Percentiles rank a stretch among this genome's conserved stretches.
These are phyloP conservation scores for Penicillium subrubescens DNA, from an alignment of 495 filamentous ascomycete genomes.

Conservation along the genomic window DNA sequence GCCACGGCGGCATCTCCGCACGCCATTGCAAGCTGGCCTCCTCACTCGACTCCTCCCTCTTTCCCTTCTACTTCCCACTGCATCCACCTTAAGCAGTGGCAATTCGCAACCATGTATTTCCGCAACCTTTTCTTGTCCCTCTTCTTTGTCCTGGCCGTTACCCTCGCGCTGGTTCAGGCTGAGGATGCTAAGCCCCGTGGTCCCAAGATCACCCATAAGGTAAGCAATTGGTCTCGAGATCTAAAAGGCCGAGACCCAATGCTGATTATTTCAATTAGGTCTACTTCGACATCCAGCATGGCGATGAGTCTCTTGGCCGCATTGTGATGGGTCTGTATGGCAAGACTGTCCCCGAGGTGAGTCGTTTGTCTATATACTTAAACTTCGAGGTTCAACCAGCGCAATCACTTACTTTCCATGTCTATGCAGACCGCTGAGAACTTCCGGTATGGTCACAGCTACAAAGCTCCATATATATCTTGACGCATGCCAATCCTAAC, in stretches of 20 bases:
- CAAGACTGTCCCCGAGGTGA: constrained; percentile 91
- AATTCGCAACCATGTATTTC: constrained; percentile 51
- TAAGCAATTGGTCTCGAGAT: constrained; percentile 24
- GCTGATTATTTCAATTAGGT: constrained; percentile 51
- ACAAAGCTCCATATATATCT: background rate
- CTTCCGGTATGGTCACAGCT: constrained; percentile 65
- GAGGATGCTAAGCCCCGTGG: constrained; percentile 75
- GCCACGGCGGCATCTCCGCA: constrained; percentile 28
- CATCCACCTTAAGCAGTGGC: constrained; percentile 18
- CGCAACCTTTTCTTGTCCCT: constrained; percentile 60
- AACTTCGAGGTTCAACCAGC: too few relatives aligned
- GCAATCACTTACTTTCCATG: constrained; percentile 4
- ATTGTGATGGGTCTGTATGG: constrained; percentile 96
- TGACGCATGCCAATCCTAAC: constrained; percentile 9
- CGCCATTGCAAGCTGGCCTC: constrained; percentile 48
- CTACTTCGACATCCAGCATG: constrained; percentile 93
- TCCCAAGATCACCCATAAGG: constrained; percentile 95
- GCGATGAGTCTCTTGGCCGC: constrained; percentile 78
- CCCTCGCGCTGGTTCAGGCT: constrained; percentile 66
- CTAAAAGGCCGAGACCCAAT: background rate
- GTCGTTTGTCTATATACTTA: constrained; percentile 7
- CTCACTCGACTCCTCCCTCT: constrained; percentile 11
- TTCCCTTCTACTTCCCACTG: constrained; percentile 15
- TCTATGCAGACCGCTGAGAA: constrained; percentile 80
- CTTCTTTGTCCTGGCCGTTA: constrained; percentile 72